Base-by-base conservation (phyloP, 192 early-diverging fungal genomes). In the Neocallimastix lanati region DNA sequence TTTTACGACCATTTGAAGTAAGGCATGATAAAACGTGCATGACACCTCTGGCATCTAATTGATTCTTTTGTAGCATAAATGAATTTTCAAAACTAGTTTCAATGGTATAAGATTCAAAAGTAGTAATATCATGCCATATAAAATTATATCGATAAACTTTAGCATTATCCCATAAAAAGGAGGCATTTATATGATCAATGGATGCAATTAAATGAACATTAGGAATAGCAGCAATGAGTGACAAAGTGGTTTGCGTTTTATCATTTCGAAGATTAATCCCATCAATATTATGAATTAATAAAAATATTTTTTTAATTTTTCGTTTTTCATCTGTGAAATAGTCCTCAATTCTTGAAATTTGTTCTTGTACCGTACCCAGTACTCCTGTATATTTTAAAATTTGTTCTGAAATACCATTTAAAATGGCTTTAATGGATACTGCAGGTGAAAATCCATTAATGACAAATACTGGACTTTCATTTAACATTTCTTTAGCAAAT, bases 121-220 rank as follows among this genome's bases (percentile, higher is more conserved):
- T 97, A 0, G 97, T 94, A 50, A 90, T 84, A 80, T 99, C 95
- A 83, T 96, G 95, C 94, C 95, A 96, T 2, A 92, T 83, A 92
- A 93, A 97, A 82, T 90, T 91, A 82, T 93, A 96, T 15, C 88
- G 85, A 11, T 88, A 82, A 4, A 88, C 77, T 28, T 87, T 87
- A 67, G 88, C 88, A 38, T 91, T 85, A 83, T 99, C 96, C 95
- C 94, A 97, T 28, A 98, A 85, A 28, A 97, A 82, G 9, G 93
- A 90, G 25, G 95, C 91, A 80, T 96, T 92, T 79, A 98, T 94
- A 80, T 99, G 93, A 84, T 99, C 97, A 28, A 96, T 86, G 0
- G 93, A 94, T 0, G 93, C 95, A 36, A 98, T 80, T 25, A 99
- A 58, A 76, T 92, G 91, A 27, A 99, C 88, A 36, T 87, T 83